Conservation (phyloP, 208 protist species). For the Trypanosoma cruzi region DNA sequence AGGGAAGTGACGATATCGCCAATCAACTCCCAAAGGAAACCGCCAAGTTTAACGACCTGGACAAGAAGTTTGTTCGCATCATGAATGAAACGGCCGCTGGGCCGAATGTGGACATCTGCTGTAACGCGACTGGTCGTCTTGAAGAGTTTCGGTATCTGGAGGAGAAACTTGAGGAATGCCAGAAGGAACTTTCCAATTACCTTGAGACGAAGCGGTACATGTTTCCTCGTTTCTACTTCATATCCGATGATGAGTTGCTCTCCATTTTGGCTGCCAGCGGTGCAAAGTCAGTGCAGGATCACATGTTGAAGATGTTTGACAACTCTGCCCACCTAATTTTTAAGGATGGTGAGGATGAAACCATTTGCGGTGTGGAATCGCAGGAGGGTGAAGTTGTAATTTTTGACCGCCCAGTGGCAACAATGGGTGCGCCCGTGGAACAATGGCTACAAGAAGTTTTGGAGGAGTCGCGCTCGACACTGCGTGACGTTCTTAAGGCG, state of each 20-base stretch:
- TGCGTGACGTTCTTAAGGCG: slow-evolving; percentile 96
- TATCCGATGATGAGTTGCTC: slow-evolving; percentile 99
- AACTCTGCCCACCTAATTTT: slow-evolving; percentile 96
- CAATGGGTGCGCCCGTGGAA: slow-evolving; percentile 95
- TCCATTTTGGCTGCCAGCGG: slow-evolving; percentile 97
- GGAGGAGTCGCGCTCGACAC: slow-evolving; percentile 93
- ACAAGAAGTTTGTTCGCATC: slow-evolving; percentile 97
- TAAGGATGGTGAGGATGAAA: slow-evolving; percentile 88
- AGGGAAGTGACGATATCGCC: slow-evolving; percentile 98
- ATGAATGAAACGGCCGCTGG: slow-evolving; percentile 95
- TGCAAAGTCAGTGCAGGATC: slow-evolving; percentile 96
- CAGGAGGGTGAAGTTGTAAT: slow-evolving; percentile 95
- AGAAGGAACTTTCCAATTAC: slow-evolving; percentile 98
- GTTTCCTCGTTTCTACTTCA: slow-evolving; percentile 99
- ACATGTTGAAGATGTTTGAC: slow-evolving; percentile 99
- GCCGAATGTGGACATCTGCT: slow-evolving; percentile 94
- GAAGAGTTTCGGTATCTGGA: slow-evolving; percentile 93
- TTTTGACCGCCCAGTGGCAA: slow-evolving; percentile 90
- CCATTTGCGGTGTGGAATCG: slow-evolving; percentile 96
- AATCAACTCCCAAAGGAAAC: slow-evolving; percentile 98
- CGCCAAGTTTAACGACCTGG: slow-evolving; percentile 97
- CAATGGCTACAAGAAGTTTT: slow-evolving; percentile 97
- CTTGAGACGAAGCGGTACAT: slow-evolving; percentile 97
- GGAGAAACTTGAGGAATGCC: slow-evolving; percentile 97
- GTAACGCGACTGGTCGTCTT: slow-evolving; percentile 92